Base-by-base conservation (phyloP, 768 basidiomycete genomes). In the Tephrocybe sp. region DNA sequence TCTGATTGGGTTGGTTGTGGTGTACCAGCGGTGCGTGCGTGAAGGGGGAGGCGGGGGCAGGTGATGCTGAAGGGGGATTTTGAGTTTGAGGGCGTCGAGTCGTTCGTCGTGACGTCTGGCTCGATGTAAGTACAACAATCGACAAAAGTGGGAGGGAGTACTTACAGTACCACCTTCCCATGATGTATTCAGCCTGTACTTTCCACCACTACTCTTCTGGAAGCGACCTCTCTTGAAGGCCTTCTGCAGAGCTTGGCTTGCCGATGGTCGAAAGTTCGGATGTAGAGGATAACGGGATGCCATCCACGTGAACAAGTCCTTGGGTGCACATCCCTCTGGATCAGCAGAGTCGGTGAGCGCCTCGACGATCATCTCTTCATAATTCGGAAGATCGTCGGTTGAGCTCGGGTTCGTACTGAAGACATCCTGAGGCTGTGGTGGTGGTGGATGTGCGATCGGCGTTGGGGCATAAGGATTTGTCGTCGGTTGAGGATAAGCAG, bases 291-390 rank as follows among this genome's bases (percentile, higher is more conserved):
- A 94, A 31, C 81, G 78, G 25, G 80, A 72, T 3, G 84, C 84
- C 87, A 94, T 94, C 87, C 87, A 90, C 5, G 79, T 70, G 63
- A 91, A 94, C 25, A 94, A 61, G 52, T 83, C 82, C 64, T 89
- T 92, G n/a, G 92, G 92, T 6, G 84, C 84, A 47, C 80, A 80
- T 15, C 92, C 92, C 38, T 93, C 87, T 1, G 82, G 73, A 49
- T 90, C 88, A 6, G 69, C 72, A 35, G 79, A 75, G 47, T 85
- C 86, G 12, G 72, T 67, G 21, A 94, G 69, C 1, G 89, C 90
- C 61, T 89, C 87, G 9, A 86, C 87, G 15, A 93, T 88, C 92
- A 94, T 94, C 54, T 93, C 91, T 61, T 94, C 91, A 49, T 94
- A 94, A 55, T 86, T 88, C 6, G 91, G 91, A 41, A 93, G 73